Base-by-base conservation (phyloP, 2,329 filamentous ascomycete species). In the Drechslerella stenobrocha region DNA sequence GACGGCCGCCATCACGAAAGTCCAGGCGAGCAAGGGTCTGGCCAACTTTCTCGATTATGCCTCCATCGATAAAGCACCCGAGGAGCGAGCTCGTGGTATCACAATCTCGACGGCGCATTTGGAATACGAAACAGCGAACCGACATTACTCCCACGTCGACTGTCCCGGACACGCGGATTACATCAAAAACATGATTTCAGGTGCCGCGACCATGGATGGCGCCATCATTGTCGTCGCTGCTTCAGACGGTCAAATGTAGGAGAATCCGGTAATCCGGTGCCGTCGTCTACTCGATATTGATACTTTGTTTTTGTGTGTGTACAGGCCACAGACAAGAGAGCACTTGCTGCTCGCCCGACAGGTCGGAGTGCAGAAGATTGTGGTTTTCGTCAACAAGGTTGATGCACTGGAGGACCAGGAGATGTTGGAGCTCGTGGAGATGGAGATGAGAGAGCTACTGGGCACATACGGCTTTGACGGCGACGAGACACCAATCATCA, bases 181-280 rank as follows among this genome's bases (percentile, higher is more conserved):
- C 84, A 97, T 98, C 83, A 98, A 98, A 86, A 98, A 98, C 87
- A 98, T 98, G 93, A 98, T 98, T 79, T 98, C 93, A 73, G 93
- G 93, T 86, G 91, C 93, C 71, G 92, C 95, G 75, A 95, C 90
- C 83, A 98, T 98, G 93, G 93, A 98, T 75, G 93, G 93, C 75
- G 92, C 93, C 75, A 92, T 98, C 77, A 96, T 98, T 75, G 93
- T 98, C 73, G 95, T 98, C 74, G 95, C 95, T 74, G 93, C 93
- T 73, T 96, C 90, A 34, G 93, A 98, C 77, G 93, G 93, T 77
- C 95, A 98, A 82, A 98, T 98, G 93, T 83, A 79, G 69, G 79
- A 52, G 28, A 11, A 44, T 44, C 42, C 44, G 8, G 37, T 42
- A 32, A 13, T 13, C 11, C 11, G 13, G 13, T 37, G 34, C 15